These are phyloP conservation scores for Phytophthora colocasiae DNA, from an alignment of 352 stramenopile genomes.

Conservation along the genomic window DNA sequence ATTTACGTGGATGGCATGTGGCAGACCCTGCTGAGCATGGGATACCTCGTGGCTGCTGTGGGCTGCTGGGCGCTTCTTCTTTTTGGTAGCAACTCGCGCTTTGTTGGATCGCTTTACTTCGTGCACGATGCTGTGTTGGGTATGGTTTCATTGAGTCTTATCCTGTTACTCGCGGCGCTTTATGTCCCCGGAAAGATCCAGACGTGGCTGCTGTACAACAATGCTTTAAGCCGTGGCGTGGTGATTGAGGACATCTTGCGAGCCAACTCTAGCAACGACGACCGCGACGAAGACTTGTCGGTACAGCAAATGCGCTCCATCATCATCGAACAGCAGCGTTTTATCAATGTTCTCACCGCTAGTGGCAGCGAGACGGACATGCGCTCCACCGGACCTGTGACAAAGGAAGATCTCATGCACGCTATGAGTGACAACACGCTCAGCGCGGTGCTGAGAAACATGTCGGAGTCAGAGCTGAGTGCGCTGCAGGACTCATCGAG, in stretches of 20 bases:
- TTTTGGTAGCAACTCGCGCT: constrained; percentile 88
- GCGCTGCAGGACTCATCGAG: constrained; percentile 69
- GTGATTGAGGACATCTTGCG: constrained; percentile 97
- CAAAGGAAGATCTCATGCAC: constrained; percentile 66
- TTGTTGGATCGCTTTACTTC: constrained; percentile 94
- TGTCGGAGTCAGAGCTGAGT: constrained; percentile 73
- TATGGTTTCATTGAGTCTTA: constrained; percentile 92
- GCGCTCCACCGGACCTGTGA: constrained; percentile 19
- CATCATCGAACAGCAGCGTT: constrained; percentile 81
- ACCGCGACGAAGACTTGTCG: constrained; percentile 75
- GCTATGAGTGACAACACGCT: constrained; percentile 77
- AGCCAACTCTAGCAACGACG: constrained; percentile 70
- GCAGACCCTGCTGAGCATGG: constrained; percentile 90
- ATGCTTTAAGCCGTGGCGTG: constrained; percentile 95
- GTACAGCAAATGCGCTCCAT: constrained; percentile 81
- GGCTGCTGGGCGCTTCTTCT: constrained; percentile 86
- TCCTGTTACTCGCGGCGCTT: constrained; percentile 92
- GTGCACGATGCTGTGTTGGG: constrained; percentile 95
- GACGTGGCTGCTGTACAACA: constrained; percentile 98
- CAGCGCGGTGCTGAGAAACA: constrained; percentile 63
- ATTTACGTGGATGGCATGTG: constrained; percentile 87
- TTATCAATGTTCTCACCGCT: constrained; percentile 69
- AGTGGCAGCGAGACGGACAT: constrained; percentile 70
- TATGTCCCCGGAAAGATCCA: constrained; percentile 94
- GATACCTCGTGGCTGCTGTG: constrained; percentile 93